These are phyloP conservation scores for Cladosporium colombiae DNA, from an alignment of 2,329 filamentous ascomycete genomes.

Conservation along the genomic window DNA sequence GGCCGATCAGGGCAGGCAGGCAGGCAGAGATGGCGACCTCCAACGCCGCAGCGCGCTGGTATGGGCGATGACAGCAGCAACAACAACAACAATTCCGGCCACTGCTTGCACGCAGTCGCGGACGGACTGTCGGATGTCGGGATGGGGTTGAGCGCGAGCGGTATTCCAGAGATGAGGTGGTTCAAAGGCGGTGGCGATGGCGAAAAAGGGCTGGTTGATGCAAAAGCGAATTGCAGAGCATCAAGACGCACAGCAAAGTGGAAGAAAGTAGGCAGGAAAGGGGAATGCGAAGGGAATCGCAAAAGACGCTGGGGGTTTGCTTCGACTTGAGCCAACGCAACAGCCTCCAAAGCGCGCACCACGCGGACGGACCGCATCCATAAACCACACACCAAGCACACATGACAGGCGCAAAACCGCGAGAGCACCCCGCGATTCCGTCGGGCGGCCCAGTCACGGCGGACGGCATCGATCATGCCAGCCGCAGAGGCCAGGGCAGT, in stretches of 20 bases:
- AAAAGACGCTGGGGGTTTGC: slow-evolving; percentile 12
- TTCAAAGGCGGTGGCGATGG: slow-evolving; percentile 11
- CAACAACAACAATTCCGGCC: slow-evolving; percentile 1
- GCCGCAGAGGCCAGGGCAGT: neutral
- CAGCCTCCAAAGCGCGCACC: slow-evolving; percentile 13
- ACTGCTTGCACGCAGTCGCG: neutral
- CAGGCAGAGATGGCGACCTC: neutral
- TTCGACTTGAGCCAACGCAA: slow-evolving; percentile 15
- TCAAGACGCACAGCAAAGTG: slow-evolving; percentile 9
- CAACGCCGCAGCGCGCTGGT: slow-evolving; percentile 15
- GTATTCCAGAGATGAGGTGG: neutral
- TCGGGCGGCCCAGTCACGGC: neutral
- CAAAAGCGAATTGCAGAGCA: neutral
- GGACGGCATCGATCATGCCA: slow-evolving; percentile 2
- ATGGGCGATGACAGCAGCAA: slow-evolving; percentile 15
- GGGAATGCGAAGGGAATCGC: slow-evolving; percentile 11
- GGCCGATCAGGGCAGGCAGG: neutral
- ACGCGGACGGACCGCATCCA: slow-evolving; percentile 15
- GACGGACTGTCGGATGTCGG: slow-evolving; percentile 1
- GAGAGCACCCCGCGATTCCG: slow-evolving; percentile 3
- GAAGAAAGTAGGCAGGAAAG: slow-evolving; percentile 22
- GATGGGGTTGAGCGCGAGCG: neutral
- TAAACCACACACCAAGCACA: slow-evolving; percentile 14
- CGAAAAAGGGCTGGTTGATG: slow-evolving; percentile 1
- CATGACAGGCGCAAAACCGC: slow-evolving; percentile 8